Evolutionary conservation across 2,329 filamentous ascomycete species (phyloP).

Genomic region (Periglandula ipomoeae): DNA sequence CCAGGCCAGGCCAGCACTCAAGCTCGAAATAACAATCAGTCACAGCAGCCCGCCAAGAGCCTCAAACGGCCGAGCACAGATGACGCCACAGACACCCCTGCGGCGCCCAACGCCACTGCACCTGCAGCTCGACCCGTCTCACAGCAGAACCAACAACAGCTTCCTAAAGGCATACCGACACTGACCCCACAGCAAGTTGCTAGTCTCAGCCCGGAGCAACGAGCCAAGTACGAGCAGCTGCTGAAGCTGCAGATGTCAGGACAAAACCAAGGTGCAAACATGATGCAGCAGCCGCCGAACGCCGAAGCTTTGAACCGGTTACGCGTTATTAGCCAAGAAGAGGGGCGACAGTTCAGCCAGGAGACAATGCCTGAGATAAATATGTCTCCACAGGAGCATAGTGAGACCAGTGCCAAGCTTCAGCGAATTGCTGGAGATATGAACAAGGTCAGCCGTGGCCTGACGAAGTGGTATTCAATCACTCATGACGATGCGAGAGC

Average conservation of each 20-base stretch:
- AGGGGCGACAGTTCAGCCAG: conserved; percentile 26
- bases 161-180: conserved; percentile 14
- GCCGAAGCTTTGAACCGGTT: conserved; percentile 23
- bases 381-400: conserved; percentile 35
- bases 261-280: conserved; percentile 12
- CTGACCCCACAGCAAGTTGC: conserved; percentile 27
- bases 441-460: conserved; percentile 32
- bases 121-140: conserved; percentile 14
- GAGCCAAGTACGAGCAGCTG: conserved; percentile 32
- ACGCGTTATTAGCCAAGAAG: conserved; percentile 29
- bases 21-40: conserved; percentile 14
- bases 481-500: conserved; percentile 41
- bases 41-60: conserved; percentile 28
- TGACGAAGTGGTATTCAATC: conserved; percentile 39
- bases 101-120: conserved; percentile 12
- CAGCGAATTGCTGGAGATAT: conserved; percentile 31
- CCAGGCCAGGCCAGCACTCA: conserved; percentile 17
- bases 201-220: conserved; percentile 34
- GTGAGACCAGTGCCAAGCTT: conserved; percentile 36
- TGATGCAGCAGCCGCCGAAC: conserved; percentile 12
- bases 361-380: conserved; percentile 36
- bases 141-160: conserved; percentile 16
- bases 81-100: conserved; percentile 26
- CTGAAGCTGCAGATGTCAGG: conserved; percentile 20
- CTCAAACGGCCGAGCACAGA: conserved; percentile 43